Percentiles rank a stretch among this genome's conserved stretches.
phyloP scores from a whole-genome alignment of 1,284 basidiomycete genomes.

The Naganishia sp. region DNA sequence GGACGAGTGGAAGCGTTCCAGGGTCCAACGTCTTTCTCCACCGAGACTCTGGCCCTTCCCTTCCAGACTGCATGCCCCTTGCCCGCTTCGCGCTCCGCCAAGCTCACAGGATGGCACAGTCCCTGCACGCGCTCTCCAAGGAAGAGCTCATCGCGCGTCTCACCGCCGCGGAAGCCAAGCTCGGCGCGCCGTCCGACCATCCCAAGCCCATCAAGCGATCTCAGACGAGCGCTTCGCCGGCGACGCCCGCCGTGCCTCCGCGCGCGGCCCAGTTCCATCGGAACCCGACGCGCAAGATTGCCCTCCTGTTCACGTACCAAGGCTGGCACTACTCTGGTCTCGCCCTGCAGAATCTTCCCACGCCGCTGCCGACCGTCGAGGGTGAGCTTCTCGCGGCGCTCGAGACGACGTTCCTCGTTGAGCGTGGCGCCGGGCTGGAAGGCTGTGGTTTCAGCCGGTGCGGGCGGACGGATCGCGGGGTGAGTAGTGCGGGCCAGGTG shows the following conservation, averaged over 20 bases:
- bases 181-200: background rate
- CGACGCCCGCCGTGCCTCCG: slow-evolving; percentile 20
- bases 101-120: slow-evolving; percentile 14
- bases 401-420: slow-evolving; percentile 72
- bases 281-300: slow-evolving; percentile 80
- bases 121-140: slow-evolving; percentile 18
- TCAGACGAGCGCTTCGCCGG: background rate
- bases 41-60: background rate
- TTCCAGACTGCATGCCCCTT: slow-evolving; percentile 11
- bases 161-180: background rate
- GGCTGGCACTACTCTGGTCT: slow-evolving; percentile 91
- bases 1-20: no score
- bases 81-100: slow-evolving; percentile 4
- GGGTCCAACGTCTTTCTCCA: no score
- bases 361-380: slow-evolving; percentile 85
- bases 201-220: background rate
- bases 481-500: slow-evolving; percentile 92
- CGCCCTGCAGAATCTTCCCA: slow-evolving; percentile 68
- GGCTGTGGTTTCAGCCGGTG: slow-evolving; percentile 88
- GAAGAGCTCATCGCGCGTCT: slow-evolving; percentile 23
- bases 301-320: slow-evolving; percentile 86
- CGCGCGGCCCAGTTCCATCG: slow-evolving; percentile 64
- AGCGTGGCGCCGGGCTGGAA: slow-evolving; percentile 70
- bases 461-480: slow-evolving; percentile 91
- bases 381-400: slow-evolving; percentile 80